Evolutionary conservation across 2,329 filamentous ascomycete species (phyloP), one percentile per base, ranked within the genome.

Genomic region (Xylariaceae sp.): DNA sequence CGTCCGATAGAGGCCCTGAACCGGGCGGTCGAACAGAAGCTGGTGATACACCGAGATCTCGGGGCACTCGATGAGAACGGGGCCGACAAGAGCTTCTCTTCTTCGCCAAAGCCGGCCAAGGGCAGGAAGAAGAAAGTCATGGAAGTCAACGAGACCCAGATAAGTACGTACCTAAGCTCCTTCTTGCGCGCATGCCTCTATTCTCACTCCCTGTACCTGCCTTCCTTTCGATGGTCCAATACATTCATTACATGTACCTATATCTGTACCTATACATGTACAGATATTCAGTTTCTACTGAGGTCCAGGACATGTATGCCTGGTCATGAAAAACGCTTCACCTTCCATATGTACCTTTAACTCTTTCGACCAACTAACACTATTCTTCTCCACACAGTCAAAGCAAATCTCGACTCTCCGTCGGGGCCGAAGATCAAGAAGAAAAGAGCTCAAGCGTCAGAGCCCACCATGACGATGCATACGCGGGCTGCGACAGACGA

Each of bases 401-500:
- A 94, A 71, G 84, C 88, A 41, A 96, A 96, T 53, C 70, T 97
- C 38, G 87, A 92, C 55, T 96, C 90, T 2, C 90, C 89, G 0
- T 85, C 85, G 0, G 78, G 81, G n/a, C 81, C 80, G 3, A 97
- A 94, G 62, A 73, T 90, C 39, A 84, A 82, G 48, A 86, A 86
- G 61, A 92, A 85, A 60, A 81, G 81, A 38, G 53, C 44, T 24
- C 50, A 52, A 2, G 65, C 73, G 2, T 68, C 74, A 36, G 90
- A 97, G 62, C 86, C 89, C n/a, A 98, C 92, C 2, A 96, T 98
- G 89, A 98, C 92, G 1, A 78, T 98, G 50, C 88, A 97, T 58
- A 98, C 92, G 9, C 86, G 79, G 53, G 90, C 92, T 49, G 92
- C 92, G 4, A 96, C 90, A 46, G 89, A 97, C 52, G 92, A 98